These are phyloP conservation scores for Trichophyton verrucosum DNA, from an alignment of 2,329 filamentous ascomycete species.

Conservation along the genomic window DNA sequence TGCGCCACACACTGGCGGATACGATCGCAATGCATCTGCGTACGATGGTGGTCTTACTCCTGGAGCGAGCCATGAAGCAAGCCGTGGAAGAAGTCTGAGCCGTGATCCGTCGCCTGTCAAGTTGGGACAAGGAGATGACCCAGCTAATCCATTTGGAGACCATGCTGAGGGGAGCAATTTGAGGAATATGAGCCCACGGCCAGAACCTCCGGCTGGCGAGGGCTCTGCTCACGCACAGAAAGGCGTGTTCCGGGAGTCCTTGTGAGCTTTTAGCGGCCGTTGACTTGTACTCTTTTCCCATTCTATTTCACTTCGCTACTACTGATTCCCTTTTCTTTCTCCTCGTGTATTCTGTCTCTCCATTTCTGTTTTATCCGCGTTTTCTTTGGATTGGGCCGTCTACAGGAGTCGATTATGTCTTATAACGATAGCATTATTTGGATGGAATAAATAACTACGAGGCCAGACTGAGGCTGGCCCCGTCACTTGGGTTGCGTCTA, in stretches of 20 bases:
- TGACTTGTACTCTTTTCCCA: too few relatives aligned
- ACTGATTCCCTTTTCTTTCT: neutral
- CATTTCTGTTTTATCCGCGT: neutral
- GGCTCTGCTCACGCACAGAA: neutral
- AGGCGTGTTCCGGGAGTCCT: neutral
- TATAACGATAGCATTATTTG: neutral
- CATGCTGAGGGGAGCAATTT: conserved; percentile 50
- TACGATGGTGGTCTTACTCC: conserved; percentile 20
- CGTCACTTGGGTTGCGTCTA: neutral
- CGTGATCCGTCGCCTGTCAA: conserved; percentile 33
- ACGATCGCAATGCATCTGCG: conserved; percentile 18
- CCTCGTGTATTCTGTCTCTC: neutral
- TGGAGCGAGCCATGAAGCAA: conserved; percentile 7
- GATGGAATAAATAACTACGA: neutral
- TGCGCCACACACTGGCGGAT: conserved; percentile 21
- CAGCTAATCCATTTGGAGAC: conserved; percentile 60
- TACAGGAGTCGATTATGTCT: neutral
- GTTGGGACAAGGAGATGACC: conserved; percentile 29
- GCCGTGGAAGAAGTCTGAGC: conserved; percentile 31
- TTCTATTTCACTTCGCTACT: neutral
- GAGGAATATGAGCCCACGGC: conserved; percentile 63
- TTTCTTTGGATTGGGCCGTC: neutral
- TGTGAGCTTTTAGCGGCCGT: neutral
- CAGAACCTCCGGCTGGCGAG: conserved; percentile 35
- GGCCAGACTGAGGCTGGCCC: neutral